Base-by-base conservation (phyloP, 352 stramenopile species). In the Pythium phragmiticola region DNA sequence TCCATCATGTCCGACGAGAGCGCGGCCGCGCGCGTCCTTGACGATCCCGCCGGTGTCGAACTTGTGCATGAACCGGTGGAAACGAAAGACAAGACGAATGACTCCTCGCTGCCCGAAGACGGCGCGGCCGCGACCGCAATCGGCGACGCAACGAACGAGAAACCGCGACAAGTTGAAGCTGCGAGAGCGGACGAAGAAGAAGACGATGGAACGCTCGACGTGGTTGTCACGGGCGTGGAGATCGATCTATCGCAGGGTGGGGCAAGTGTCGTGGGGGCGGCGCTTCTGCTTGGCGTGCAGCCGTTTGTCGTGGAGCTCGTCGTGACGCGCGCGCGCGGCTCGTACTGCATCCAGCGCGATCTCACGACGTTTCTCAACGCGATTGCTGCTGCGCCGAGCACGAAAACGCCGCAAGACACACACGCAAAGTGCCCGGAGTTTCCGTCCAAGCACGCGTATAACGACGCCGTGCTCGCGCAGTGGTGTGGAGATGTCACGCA, bases 151-250 rank as follows among this genome's bases (percentile, higher is more conserved):
- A 16, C 12, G 13, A 39, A 19, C 21, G 47, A 42, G 33, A 8
- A 50, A 6, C 19, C 4, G 12, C 11, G 8, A 5, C 59, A 65
- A 65, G 59, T 65, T 65, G 59, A 65, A 65, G 59, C 50, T 57
- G 57, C 2, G 3, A 36, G 28, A 2, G 5, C 41, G 23, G 17
- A 39, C 30, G 12, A 34, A 3, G 30, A 54, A 6, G 42, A 54
- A 26, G 42, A 54, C 55, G 55, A 80, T 33, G 69, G 63, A 2
- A 78, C 78, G 23, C 66, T 89, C 2, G 75, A 88, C 43, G 78
- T 91, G 5, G 78, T 89, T 1, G 77, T 91, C 34, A 89, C 80
- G n/a, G 84, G 75, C 37, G 78, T 87, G 4, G 80, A 89, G 26
- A 56, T 67, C 23, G 58, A 68, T 3, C 58, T 72, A 13, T 54